phyloP scores from a whole-genome alignment of 2,329 filamentous ascomycete species.

The Ceratocystis harringtonii region DNA sequence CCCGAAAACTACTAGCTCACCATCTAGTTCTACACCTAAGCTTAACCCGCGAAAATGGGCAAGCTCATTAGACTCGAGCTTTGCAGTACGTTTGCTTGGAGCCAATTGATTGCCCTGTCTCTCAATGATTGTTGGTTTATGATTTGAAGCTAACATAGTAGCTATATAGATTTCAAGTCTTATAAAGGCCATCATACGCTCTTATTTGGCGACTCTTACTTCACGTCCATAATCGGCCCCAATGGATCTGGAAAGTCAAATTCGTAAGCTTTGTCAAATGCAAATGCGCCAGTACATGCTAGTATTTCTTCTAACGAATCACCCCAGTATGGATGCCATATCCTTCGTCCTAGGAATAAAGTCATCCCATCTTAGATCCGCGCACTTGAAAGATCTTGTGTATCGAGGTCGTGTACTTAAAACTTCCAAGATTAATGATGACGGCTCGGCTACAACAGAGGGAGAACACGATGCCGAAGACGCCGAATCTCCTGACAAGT shows the following conservation, averaged over 20 bases:
- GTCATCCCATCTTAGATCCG: slow-evolving; percentile 90
- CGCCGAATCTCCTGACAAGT: slow-evolving; percentile 42
- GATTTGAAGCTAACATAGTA: slow-evolving; percentile 8
- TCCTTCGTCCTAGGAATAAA: slow-evolving; percentile 98
- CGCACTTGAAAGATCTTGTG: slow-evolving; percentile 84
- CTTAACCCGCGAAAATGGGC: slow-evolving; percentile 53
- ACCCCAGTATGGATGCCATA: slow-evolving; percentile 83
- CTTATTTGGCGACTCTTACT: slow-evolving; percentile 93
- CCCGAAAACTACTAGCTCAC: not conserved
- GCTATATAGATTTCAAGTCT: slow-evolving; percentile 77
- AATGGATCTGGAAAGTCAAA: slow-evolving; percentile 99
- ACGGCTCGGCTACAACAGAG: slow-evolving; percentile 55
- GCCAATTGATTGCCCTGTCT: not conserved
- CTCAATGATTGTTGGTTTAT: not conserved
- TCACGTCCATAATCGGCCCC: slow-evolving; percentile 96
- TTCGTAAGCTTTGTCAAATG: slow-evolving; percentile 44
- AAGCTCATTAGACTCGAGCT: slow-evolving; percentile 92
- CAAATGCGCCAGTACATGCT: not conserved
- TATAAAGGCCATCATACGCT: slow-evolving; percentile 94
- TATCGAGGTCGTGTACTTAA: slow-evolving; percentile 90
- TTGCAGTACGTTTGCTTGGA: slow-evolving; percentile 49
- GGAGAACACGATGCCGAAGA: slow-evolving; percentile 47
- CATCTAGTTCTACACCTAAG: not conserved
- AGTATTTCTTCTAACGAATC: not conserved
- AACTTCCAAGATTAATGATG: slow-evolving; percentile 82